Conservation (phyloP, 768 basidiomycete genomes). For the Udeniomyces megalosporus region DNA sequence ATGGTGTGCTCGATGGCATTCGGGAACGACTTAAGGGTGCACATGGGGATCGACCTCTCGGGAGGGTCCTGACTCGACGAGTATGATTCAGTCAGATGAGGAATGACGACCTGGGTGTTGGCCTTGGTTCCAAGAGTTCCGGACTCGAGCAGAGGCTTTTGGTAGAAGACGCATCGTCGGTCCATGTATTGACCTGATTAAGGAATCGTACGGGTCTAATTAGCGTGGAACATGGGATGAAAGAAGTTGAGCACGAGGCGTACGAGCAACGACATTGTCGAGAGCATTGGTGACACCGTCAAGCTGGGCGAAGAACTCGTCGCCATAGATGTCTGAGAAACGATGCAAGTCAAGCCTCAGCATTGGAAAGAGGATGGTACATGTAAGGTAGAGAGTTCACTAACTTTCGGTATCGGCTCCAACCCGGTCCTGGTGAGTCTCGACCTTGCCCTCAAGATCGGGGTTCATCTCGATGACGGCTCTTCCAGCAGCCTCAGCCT, state of each 20-base stretch:
- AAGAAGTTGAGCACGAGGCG: slow-evolving; percentile 32
- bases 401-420: slow-evolving; percentile 81
- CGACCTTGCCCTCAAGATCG: slow-evolving; percentile 66
- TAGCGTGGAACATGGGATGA: too few relatives aligned
- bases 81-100: slow-evolving; percentile 89
- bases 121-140: slow-evolving; percentile 97
- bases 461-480: slow-evolving; percentile 96
- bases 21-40: slow-evolving; percentile 98
- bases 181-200: slow-evolving; percentile 85
- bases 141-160: slow-evolving; percentile 88
- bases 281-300: slow-evolving; percentile 95
- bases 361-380: too few relatives aligned
- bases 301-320: slow-evolving; percentile 68
- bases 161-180: slow-evolving; percentile 87
- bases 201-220: too few relatives aligned
- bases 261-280: slow-evolving; percentile 91
- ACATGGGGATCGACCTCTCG: slow-evolving; percentile 89
- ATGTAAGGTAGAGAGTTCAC: slow-evolving; percentile 25
- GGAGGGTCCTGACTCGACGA: slow-evolving; percentile 96
- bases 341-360: too few relatives aligned
- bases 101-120: slow-evolving; percentile 88
- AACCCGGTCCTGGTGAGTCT: slow-evolving; percentile 80
- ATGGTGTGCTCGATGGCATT: slow-evolving; percentile 96
- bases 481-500: slow-evolving; percentile 77
- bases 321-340: slow-evolving; percentile 59